Evolutionary conservation across 768 basidiomycete species (phyloP), one percentile per base, ranked within the genome.

Genomic region (Lentinula detonsa): DNA sequence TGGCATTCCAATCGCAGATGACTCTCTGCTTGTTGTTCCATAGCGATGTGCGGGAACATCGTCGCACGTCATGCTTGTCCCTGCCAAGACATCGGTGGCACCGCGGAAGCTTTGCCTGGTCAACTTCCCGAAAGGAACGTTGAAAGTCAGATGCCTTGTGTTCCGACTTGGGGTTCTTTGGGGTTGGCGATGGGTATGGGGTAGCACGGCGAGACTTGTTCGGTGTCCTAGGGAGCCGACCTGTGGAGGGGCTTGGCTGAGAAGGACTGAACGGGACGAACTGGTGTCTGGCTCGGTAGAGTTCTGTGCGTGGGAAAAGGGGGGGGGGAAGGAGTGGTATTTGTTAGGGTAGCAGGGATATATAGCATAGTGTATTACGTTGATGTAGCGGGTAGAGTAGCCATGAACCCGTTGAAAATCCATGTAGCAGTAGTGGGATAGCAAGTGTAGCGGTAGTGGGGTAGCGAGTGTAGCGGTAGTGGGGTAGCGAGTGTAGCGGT

Each of bases 11-110:
- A 6, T 33, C 9, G 61, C 69, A 68, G 1, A 54, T 15, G 1
- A 67, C 64, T 0, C 62, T 18, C 2, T 43, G 18, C 5, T 62
- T 50, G 0, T 65, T 62, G 49, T 75, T 64, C 72, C 73, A 75
- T 0, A 71, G 50, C 0, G 34, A 56, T 0, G 57, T 23, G 1
- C 68, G 34, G 0, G 1, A 8, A 56, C n/a, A 77, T 1, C 62
- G 35, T 2, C 37, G 21, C 43, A 68, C 46, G 13, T 69, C 54
- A 64, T 77, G 73, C 0, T 39, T 60, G 51, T 67, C 65, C 4
- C 67, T 40, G 2, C 76, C 71, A 9, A 79, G 69, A 64, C 75
- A 78, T 1, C 76, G 11, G 15, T 34, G 56, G 31, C 40, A 57
- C 21, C 8, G 35, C 28, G 21, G 23, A 1, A 40, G 21, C 11